Base-by-base conservation (phyloP, 306 rosid species). In the Benincasa hispida region DNA sequence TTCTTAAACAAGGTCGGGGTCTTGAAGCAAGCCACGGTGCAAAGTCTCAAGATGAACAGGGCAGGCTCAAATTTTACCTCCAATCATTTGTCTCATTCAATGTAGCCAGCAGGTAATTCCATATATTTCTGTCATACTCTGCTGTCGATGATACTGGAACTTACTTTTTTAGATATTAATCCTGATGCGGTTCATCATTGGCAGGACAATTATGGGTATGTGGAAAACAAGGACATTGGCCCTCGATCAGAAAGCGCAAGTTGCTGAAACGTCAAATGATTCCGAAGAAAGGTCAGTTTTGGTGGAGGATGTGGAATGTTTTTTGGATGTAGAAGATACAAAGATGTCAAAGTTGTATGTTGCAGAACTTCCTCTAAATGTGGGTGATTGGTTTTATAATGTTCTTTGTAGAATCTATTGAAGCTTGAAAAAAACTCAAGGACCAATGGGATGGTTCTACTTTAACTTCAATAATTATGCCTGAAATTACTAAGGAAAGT, bases 1-100 rank as follows among this genome's bases (percentile, higher is more conserved):
- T 89, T 72, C 86, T 94, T 56, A 84, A 83, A 70, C 82, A 77
- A 39, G 97, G 83, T 57, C 88, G 97, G 77, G 96, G 96, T 14
- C 61, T 87, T 41, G 97, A 94, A 76, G 96, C 96, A 39, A 86
- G 88, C 74, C 96, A 89, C 9, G 92, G 91, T 27, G 97, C 98
- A 4, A 94, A 87, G 87, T 67, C 79, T 67, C 92, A 84, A 84
- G 98, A 94, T 57, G 97, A 90, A 77, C 88, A 94, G 78, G 98
- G 97, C 79, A 88, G 97, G 74, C 93, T 94, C 42, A 87, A 82
- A 83, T 94, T 90, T 79, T 87, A 88, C 85, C 87, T 94, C 77
- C 98, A 93, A 19, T 94, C 97, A 56, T 94, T 94, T 83, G 90
- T 79, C 53, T 87, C 95, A 6, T 94, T 90, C 80, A 75, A 80